phyloP scores from a whole-genome alignment of 306 rosid genomes.

The Vigna radiata region DNA sequence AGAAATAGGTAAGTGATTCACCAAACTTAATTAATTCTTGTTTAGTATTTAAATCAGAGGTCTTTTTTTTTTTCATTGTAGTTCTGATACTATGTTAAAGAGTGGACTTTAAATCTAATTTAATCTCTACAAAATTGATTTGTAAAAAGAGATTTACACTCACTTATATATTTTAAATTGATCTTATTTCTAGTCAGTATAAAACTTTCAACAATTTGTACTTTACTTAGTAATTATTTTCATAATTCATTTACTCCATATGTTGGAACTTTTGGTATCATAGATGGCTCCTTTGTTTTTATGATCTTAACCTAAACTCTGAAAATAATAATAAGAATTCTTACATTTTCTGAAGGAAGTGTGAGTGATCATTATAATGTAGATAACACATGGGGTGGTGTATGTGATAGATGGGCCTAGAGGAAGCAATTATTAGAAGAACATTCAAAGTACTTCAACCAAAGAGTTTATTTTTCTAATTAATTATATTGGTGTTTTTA shows the following conservation, averaged over 20 bases:
- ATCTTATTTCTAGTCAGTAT: no score
- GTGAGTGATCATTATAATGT: not conserved
- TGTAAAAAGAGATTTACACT: no score
- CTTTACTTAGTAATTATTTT: not conserved
- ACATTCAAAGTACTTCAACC: constrained; percentile 14
- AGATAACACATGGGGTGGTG: constrained; percentile 29
- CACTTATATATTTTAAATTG: no score
- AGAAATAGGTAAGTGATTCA: no score
- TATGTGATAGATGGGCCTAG: constrained; percentile 29
- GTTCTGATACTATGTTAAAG: no score
- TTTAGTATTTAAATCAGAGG: not conserved
- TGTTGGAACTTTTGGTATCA: not conserved
- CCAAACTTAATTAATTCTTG: no score
- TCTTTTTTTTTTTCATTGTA: no score
- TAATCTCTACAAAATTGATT: no score
- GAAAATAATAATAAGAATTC: not conserved
- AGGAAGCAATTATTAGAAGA: constrained; percentile 36
- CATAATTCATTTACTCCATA: not conserved
- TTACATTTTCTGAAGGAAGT: not conserved
- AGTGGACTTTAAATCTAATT: no score
- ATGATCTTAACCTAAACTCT: constrained; percentile 21
- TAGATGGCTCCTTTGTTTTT: not conserved
- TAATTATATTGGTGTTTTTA: constrained; percentile 19
- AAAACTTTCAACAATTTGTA: not conserved
- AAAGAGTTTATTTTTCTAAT: constrained; percentile 9